Evolutionary conservation across 2,329 filamentous ascomycete species (phyloP), one percentile per base, ranked within the genome.

Genomic region (Tympanopsis confertula): DNA sequence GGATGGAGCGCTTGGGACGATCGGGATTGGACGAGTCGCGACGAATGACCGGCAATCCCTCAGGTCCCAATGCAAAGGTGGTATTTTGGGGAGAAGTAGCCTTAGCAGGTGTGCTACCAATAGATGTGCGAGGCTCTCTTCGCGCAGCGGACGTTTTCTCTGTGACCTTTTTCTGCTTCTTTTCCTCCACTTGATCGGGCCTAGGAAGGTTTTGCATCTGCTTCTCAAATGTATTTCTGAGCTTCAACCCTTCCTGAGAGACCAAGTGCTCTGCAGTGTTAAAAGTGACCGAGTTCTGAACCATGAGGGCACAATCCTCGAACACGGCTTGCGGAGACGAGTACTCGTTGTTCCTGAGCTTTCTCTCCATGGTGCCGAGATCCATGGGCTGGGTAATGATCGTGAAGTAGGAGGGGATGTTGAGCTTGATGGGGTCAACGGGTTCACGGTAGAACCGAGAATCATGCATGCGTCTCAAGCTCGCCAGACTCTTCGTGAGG

Each of bases 1-100:
- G 86, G 39, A 96, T 94, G 13, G 89, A 86, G 38, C 91, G 82
- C 67, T 95, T 95, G 10, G 89, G 88, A 37, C 91, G 77, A 40
- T 80, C 82, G 47, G 87, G 85, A 4, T 73, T 71, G 4, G 78
- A 81, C 1, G 86, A 94, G 50, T 93, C 86, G 15, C 89, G 82
- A 38, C 91, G 82, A 45, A 91, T 91, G 28, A 86, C 69, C 5
- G 86, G 86, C 28, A 86, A 70, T 1, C 85, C 86, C 47, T 86
- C 78, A 1, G 85, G 76, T 18, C 82, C 77, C 10, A 93, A 66
- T 2, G 86, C 85, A 58, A 87, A 93, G 0, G 82, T 73, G 20
- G 69, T 70, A 4, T 65, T 59, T 18, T 33, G 30, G 15, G 30
- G 30, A 18, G 30, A 33, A 10, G 10, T 15, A 68, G 55, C 19